Base-by-base conservation (phyloP, 2,329 filamentous ascomycete genomes). In the Pyrenophora graminea region DNA sequence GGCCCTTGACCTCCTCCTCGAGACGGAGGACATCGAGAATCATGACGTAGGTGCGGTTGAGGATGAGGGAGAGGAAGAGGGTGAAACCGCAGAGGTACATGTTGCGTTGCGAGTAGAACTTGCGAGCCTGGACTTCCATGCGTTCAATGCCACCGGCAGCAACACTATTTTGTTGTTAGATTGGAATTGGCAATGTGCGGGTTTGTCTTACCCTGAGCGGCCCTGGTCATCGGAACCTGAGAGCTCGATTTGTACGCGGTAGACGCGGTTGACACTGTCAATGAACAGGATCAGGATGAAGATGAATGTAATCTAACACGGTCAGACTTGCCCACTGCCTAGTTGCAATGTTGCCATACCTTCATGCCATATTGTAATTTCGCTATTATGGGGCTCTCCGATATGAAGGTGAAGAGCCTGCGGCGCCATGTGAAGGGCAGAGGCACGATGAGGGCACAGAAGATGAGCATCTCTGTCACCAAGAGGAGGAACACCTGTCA, bases 61-160 rank as follows among this genome's bases (percentile, higher is more conserved):
- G 90, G 77, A 99, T 99, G 60, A 99, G 83, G 46, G 93, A 97
- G 56, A 99, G 88, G 85, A 99, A 97, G 59, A 99, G 88, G 4
- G 94, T 99, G 82, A 99, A 99, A 67, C 94, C 94, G 77, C 94
- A 97, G 56, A 99, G 91, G 80, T 99, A 99, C 94, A 99, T 99
- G 86, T 99, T 99, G 77, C 94, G 92, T 81, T 99, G 93, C 56
- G 92, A 96, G 84, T 99, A 99, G 83, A 99, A 99, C 80, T 99
- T 99, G 83, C 94, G 91, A 61, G 94, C 93, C 78, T 99, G 94
- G 45, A 97, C 93, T 79, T 99, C 94, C 84, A 96, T 91, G 60
- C 94, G 93, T 74, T 97, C 94, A 72, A 90, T 88, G 59, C 94
- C 79, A 39, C 77, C 93, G 53, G 92, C 86, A 44, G 86, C 84